phyloP scores from a whole-genome alignment of 139 green algal genomes.

The Spirogloea muscicola region DNA sequence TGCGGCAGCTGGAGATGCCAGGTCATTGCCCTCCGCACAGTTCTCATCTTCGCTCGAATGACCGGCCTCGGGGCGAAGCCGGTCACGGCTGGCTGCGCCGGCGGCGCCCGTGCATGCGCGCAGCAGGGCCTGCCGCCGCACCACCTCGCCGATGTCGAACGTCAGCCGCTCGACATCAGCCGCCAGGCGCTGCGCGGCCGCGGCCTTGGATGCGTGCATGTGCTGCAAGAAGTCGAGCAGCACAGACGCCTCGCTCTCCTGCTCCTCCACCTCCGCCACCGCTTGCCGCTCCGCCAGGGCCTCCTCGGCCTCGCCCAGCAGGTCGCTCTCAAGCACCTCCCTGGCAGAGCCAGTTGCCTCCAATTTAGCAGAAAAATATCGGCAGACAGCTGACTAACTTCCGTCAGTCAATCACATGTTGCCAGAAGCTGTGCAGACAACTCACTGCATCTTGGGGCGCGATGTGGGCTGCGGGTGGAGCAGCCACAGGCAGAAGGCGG shows the following conservation, averaged over 20 bases:
- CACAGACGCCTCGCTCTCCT: conserved; percentile 25
- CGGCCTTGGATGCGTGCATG: conserved; percentile 10
- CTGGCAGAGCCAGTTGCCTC: too few relatives aligned
- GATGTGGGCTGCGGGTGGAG: conserved; percentile 39
- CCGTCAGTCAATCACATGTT: neutral
- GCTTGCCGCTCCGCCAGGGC: conserved; percentile 32
- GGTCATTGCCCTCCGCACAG: too few relatives aligned
- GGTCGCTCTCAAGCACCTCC: conserved; percentile 26
- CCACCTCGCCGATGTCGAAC: conserved; percentile 31
- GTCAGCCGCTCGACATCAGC: conserved; percentile 13
- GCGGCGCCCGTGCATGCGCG: neutral
- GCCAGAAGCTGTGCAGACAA: neutral
- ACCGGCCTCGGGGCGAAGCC: neutral
- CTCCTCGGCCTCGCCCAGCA: conserved; percentile 21
- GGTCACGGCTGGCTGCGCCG: neutral
- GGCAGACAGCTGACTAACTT: neutral
- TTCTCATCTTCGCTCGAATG: too few relatives aligned
- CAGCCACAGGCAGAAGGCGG: conserved; percentile 43
- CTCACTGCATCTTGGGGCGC: conserved; percentile 1
- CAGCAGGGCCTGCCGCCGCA: neutral
- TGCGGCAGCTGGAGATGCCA: too few relatives aligned
- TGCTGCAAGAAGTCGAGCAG: conserved; percentile 37
- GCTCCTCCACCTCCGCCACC: conserved; percentile 22
- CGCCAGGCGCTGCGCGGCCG: neutral
- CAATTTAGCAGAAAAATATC: too few relatives aligned